Base-by-base conservation (phyloP, 345 rosid species). In the Carallia brachiata region DNA sequence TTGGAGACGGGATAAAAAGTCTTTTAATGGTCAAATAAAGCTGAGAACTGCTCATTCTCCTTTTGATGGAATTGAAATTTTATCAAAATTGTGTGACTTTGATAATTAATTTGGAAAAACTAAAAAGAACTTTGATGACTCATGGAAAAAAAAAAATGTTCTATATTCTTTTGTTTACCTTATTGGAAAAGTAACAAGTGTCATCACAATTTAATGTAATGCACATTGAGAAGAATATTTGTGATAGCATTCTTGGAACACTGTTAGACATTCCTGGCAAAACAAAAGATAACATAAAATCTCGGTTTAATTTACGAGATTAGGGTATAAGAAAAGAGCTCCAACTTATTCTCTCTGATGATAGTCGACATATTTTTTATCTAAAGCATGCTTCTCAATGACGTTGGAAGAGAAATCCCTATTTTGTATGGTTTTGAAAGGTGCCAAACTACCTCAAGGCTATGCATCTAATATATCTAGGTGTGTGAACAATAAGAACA, bases 171-270 rank as follows among this genome's bases (percentile, higher is more conserved):
- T n/a, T 17, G 15, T 34, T 53, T 54, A 17, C 4, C 52, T 3
- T 67, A 67, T 36, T 67, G 34, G 61, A 6, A 12, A 6, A 67
- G 6, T 30, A 28, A 36, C 8, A 6, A 53, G 1, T 1, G 23
- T 15, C 32, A 1, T 67, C 70, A 67, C 4, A 53, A 36, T 56
- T 54, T 34, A 8, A 66, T 53, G 19, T 53, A 0, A 53, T 66
- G 61, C 69, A 66, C 0, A 53, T 53, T 10, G 52, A 67, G 37
- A 67, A 67, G 1, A 67, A 53, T 6, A 54, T 54, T 7, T 36
- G 28, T 36, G 70, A 53, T 30, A 67, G 6, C 19, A 19, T 67
- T 5, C 10, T 54, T 1, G 5, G 61, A 0, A 53, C 52, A 32
- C 9, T 67, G 1, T 32, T 54, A 31, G 65, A 30, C 3, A 37